Evolutionary conservation across 2,329 filamentous ascomycete genomes (phyloP).

Genomic region (Tolypocladium endophyticum): DNA sequence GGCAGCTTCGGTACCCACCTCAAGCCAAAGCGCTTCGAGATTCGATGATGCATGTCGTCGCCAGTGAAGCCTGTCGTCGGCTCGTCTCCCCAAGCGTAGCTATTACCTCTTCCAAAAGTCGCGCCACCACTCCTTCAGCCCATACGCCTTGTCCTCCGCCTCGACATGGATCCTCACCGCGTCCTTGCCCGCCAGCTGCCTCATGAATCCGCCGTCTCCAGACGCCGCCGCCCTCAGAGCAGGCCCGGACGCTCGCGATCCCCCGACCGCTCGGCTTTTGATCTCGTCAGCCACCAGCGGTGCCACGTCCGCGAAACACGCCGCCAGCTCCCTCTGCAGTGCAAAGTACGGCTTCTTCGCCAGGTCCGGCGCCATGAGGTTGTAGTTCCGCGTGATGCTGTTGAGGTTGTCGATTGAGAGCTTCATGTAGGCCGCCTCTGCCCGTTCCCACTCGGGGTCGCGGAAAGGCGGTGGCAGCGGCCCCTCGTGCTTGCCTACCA

Average conservation of each 20-base stretch:
- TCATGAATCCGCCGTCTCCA: slow-evolving; percentile 44
- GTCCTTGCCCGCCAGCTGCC: slow-evolving; percentile 42
- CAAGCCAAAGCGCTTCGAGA: background rate
- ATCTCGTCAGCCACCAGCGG: slow-evolving; percentile 65
- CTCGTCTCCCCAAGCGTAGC: background rate
- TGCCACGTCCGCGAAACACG: slow-evolving; percentile 80
- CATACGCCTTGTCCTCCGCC: slow-evolving; percentile 65
- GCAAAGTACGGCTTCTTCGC: slow-evolving; percentile 89
- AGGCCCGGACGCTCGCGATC: slow-evolving; percentile 11
- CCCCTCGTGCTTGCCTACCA: background rate
- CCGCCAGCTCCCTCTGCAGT: slow-evolving; percentile 68
- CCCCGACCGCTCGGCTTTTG: slow-evolving; percentile 48
- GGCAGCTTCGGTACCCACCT: background rate
- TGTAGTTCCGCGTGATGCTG: slow-evolving; percentile 73
- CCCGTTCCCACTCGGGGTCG: slow-evolving; percentile 63
- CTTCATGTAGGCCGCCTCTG: slow-evolving; percentile 64
- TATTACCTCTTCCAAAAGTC: slow-evolving; percentile 52
- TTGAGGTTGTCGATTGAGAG: slow-evolving; percentile 74
- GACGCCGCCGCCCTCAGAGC: slow-evolving; percentile 16
- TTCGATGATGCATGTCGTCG: background rate
- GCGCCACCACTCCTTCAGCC: slow-evolving; percentile 80
- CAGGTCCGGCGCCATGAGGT: slow-evolving; percentile 83
- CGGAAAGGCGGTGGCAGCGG: slow-evolving; percentile 55
- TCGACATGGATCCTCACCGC: slow-evolving; percentile 58
- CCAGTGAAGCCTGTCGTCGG: background rate